Evolutionary conservation across 2,329 filamentous ascomycete species (phyloP), one percentile per base, ranked within the genome.

Genomic region (Colletotrichum sp.): DNA sequence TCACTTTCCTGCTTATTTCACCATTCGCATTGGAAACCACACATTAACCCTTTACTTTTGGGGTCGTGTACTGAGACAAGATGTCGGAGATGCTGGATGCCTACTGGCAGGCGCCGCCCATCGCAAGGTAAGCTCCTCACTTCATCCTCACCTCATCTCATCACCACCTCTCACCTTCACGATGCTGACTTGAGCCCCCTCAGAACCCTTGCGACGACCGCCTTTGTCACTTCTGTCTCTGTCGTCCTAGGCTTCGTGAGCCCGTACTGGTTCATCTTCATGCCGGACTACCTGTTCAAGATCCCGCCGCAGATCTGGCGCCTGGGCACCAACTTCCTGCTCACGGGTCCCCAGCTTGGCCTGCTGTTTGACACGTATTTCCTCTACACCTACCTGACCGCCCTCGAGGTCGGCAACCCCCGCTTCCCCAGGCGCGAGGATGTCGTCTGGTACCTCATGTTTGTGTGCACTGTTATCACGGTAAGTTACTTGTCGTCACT

Each of bases 351-450:
- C 3, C 77, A 83, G 9, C 78, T 89, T 62, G 81, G 86, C 60
- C 89, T 95, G 78, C 83, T 96, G 49, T 89, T 96, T 84, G 94
- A 96, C 83, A 92, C 94, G 66, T 96, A 95, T 85, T 93, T 89
- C 69, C 80, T 97, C 79, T 98, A 93, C 87, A 93, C 91, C 78
- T 98, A 97, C 86, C 87, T 94, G 80, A 94, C 91, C 82, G 90
- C 92, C 79, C 87, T 98, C 66, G 96, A 98, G 87, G 90, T 86
- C 57, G 89, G 90, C 78, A 94, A 94, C 77, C 86, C 93, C 69
- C 92, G 95, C 76, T 96, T 98, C 83, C 86, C 89, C 57, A 89
- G 91, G 79, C 94, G 94, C 74, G 96, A 95, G 82, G 94, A 97
- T 83, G 91, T 97, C 80, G 89, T 97, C 78, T 93, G 93, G 86